Base-by-base conservation (phyloP, 75 land plant genomes). In the Sequoiadendron giganteum region DNA sequence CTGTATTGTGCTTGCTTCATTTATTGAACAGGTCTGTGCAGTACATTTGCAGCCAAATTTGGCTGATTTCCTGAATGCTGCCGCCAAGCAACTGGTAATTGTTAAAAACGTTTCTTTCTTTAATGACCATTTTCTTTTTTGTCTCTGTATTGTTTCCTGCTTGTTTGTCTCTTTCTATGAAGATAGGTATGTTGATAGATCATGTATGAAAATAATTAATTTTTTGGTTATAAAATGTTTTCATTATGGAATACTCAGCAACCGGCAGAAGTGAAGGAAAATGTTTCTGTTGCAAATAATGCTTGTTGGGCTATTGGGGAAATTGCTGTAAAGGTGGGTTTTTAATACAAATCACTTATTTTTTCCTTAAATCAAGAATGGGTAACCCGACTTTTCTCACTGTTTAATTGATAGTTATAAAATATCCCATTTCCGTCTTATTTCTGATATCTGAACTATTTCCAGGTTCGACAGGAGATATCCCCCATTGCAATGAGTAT, bases 241-340 rank as follows among this genome's bases (percentile, higher is more conserved):
- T 72, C 39, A 34, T 42, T 42, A 30, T 16, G 43, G 85, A 36
- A 42, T 32, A 38, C 90, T 48, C 92, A 96, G 98, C 91, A 91
- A 87, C 88, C 94, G 73, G 68, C 90, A 28, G 94, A 93, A 86
- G 86, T 96, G 61, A 95, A 93, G 87, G 96, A 98, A 65, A 90
- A 92, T 85, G 91, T 97, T 47, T 97, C 99, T 55, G 99, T 97
- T 19, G 98, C 96, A 80, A 98, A 98, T 87, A 98, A 98, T 94
- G 99, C 99, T 32, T 98, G 99, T 86, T 98, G 99, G 99, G 99
- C 99, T 42, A 97, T 98, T 88, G 99, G 99, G 61, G 99, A 98
- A 92, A 88, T 98, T 78, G 99, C 99, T 3, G 89, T 98, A 75
- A 97, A 98, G 98, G 99, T 98, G 36, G 83, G 91, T 89, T 56